Conservation (phyloP, 805 yeast species). For the Komagataella populi region DNA sequence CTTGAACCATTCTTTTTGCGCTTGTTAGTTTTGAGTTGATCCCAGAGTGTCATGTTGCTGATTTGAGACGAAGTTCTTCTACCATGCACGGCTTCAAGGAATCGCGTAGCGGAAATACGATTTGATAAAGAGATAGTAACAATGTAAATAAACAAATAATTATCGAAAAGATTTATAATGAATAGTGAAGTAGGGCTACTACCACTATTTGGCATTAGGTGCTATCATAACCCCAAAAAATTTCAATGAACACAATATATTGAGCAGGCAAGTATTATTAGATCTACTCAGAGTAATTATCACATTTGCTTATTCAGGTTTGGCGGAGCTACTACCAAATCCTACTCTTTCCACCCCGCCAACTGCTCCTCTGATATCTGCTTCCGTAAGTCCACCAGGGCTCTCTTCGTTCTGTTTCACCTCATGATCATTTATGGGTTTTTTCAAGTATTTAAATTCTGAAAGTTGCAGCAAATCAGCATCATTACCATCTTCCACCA, state of each 20-base stretch:
- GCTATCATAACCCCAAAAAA: too few relatives aligned
- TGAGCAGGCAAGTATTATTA: not conserved
- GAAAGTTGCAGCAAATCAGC: conserved; percentile 26
- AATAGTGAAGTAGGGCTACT: too few relatives aligned
- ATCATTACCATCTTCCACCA: conserved; percentile 10
- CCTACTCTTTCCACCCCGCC: conserved; percentile 1
- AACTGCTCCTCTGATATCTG: conserved; percentile 12
- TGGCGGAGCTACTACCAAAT: conserved; percentile 3
- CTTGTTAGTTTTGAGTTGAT: not conserved
- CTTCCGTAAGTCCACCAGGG: conserved; percentile 17
- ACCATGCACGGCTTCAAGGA: too few relatives aligned
- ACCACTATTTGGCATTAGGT: too few relatives aligned
- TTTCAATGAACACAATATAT: too few relatives aligned
- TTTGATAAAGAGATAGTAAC: too few relatives aligned
- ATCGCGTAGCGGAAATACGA: too few relatives aligned
- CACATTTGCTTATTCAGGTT: not conserved
- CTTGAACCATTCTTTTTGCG: not conserved
- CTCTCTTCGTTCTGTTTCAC: conserved; percentile 4
- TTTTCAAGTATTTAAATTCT: conserved; percentile 16
- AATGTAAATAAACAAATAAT: not conserved
- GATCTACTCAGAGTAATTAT: too few relatives aligned
- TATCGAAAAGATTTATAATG: not conserved
- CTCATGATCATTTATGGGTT: conserved; percentile 5
- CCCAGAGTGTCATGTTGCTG: not conserved
- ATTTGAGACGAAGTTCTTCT: too few relatives aligned